These are phyloP conservation scores for Striga hermonthica DNA, from an alignment of 305 asterid species.

Conservation along the genomic window DNA sequence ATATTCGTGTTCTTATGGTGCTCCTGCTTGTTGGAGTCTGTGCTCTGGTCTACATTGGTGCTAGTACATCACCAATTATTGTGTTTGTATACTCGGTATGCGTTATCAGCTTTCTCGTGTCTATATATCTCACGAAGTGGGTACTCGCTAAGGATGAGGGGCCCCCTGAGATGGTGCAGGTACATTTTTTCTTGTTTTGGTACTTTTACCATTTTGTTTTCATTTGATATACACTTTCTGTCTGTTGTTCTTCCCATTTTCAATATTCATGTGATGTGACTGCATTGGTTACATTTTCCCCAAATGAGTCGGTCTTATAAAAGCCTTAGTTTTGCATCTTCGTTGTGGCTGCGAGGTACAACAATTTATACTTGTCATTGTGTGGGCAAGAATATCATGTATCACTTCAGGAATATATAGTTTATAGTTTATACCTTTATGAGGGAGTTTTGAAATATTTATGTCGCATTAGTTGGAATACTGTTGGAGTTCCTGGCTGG, in stretches of 20 bases:
- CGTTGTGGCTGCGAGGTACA: constrained; percentile 1
- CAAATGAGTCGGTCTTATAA: background rate
- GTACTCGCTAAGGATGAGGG: constrained; percentile 98
- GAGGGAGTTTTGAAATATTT: constrained; percentile 14
- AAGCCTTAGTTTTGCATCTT: constrained; percentile 12
- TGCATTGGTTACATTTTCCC: background rate
- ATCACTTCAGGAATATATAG: background rate
- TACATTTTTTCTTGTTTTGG: constrained; percentile 36
- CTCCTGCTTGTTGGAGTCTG: constrained; percentile 72
- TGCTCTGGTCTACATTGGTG: constrained; percentile 83
- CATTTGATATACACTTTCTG: background rate
- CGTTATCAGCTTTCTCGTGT: constrained; percentile 69
- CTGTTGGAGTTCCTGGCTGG: constrained; percentile 15
- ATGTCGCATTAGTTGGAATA: constrained; percentile 19
- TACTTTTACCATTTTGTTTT: constrained; percentile 15
- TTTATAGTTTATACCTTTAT: constrained; percentile 1
- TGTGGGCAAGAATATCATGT: constrained; percentile 19
- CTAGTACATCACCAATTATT: constrained; percentile 82
- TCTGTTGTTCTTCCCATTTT: background rate
- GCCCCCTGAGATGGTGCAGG: constrained; percentile 98
- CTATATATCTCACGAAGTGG: constrained; percentile 87
- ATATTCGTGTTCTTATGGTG: constrained; percentile 70
- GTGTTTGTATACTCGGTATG: constrained; percentile 93
- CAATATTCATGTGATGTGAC: constrained; percentile 15
- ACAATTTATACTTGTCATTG: constrained; percentile 14